These are phyloP conservation scores for Saitoella complicata DNA, from an alignment of 805 yeast genomes.

Conservation along the genomic window DNA sequence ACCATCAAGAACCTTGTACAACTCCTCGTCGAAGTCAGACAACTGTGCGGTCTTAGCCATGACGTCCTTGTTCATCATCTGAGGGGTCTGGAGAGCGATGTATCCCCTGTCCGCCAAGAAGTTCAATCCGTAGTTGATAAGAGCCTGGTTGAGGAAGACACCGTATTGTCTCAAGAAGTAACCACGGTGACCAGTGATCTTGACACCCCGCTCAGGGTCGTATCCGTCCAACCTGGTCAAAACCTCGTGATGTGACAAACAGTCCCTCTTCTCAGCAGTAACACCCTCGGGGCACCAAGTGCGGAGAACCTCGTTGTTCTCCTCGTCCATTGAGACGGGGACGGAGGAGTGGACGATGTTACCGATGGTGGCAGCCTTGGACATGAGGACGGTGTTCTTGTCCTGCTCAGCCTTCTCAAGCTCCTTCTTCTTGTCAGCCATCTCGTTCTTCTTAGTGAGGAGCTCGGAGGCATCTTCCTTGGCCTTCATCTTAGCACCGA, in stretches of 20 bases:
- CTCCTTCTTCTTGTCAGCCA: constrained; percentile 52
- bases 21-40: constrained; percentile 94
- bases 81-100: constrained; percentile 92
- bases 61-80: constrained; percentile 98
- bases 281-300: constrained; percentile 73
- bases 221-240: constrained; percentile 89
- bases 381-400: constrained; percentile 58
- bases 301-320: constrained; percentile 70
- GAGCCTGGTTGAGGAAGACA: constrained; percentile 93
- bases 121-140: constrained; percentile 85
- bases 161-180: constrained; percentile 89
- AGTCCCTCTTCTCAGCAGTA: constrained; percentile 61
- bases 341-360: constrained; percentile 89
- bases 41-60: constrained; percentile 99
- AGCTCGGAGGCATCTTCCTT: constrained; percentile 87
- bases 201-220: constrained; percentile 97
- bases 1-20: constrained; percentile 93
- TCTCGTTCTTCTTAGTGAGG: constrained; percentile 60
- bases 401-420: constrained; percentile 55
- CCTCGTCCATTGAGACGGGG: constrained; percentile 77
- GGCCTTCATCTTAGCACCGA: constrained; percentile 81
- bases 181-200: constrained; percentile 96
- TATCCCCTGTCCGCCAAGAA: constrained; percentile 68
- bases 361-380: constrained; percentile 79
- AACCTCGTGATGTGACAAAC: constrained; percentile 87